Evolutionary conservation across 768 basidiomycete genomes (phyloP), one percentile per base, ranked within the genome.

Genomic region (Inosperma sp.): DNA sequence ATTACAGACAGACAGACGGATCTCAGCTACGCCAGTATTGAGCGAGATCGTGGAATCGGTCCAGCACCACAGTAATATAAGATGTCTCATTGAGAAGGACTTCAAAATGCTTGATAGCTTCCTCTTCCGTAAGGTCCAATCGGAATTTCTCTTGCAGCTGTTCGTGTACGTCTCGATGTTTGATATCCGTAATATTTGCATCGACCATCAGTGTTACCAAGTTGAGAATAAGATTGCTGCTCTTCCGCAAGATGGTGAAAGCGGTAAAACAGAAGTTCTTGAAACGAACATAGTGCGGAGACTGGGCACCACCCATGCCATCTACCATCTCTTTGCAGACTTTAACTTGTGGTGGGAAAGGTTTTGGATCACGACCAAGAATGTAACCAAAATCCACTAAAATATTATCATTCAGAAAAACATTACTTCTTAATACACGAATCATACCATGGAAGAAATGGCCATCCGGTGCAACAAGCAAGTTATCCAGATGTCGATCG

Each of bases 271-370:
- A 96, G 57, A 93, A 87, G 59, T 83, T 87, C 68, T 97, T 93
- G 82, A 99, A 99, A 25, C 94, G 86, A 21, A 84, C 81, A 67
- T 97, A 97, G 65, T 98, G 95, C n/a, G 87, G 80, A 5, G 93
- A 95, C 61, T 88, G 82, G 1, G 90, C 84, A 9, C 96, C 95
- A n/a, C 96, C 96, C 93, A 99, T 95, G 9, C 90, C 95, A 64
- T 99, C 96, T 0, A 98, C 92, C 96, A 98, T 99, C 65, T 98
- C 96, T 62, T 95, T 94, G 70, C 94, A 97, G 33, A 99, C 89
- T 66, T 99, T 99, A 57, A 98, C 94, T 10, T 93, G 90, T 5
- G 96, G 96, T 2, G 96, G 94, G 64, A 94, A 95, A 0, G 93
- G 92, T 62, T 99, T 98, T 0, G 96, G 96, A 64, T 98, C 96